Evolutionary conservation across 2,329 filamentous ascomycete genomes (phyloP).

Genomic region (Shiraia sp.): DNA sequence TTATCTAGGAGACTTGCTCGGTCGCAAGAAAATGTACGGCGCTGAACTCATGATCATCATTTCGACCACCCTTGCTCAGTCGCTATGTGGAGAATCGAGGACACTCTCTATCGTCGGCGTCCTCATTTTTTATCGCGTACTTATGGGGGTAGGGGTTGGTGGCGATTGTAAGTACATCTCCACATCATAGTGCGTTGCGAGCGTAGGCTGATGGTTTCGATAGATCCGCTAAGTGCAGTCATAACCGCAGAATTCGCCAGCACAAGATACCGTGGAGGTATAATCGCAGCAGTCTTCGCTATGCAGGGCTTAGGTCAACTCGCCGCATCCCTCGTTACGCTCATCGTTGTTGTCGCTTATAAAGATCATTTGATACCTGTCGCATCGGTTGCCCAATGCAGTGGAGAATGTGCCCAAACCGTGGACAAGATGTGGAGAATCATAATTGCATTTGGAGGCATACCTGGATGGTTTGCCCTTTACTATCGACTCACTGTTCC

Average conservation of each 20-base stretch:
- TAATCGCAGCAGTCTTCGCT: conserved; percentile 85
- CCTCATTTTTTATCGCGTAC: conserved; percentile 46
- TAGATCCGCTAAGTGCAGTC: conserved; percentile 73
- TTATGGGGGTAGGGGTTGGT: conserved; percentile 45
- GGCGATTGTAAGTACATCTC: conserved; percentile 25
- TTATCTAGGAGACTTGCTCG: conserved; percentile 72
- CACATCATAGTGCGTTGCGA: neutral
- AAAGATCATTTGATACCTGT: conserved; percentile 63
- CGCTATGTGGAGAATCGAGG: conserved; percentile 40
- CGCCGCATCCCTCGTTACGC: conserved; percentile 71
- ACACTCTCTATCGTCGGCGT: conserved; percentile 44
- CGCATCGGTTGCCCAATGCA: conserved; percentile 59
- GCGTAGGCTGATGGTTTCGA: neutral
- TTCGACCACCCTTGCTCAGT: conserved; percentile 44
- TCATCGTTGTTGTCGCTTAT: conserved; percentile 74
- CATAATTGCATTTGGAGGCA: conserved; percentile 78
- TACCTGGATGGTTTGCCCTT: conserved; percentile 78
- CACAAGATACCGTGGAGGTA: conserved; percentile 81
- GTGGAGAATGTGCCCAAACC: conserved; percentile 65
- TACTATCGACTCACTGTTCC: conserved; percentile 88
- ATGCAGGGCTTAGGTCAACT: conserved; percentile 88
- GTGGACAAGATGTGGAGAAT: conserved; percentile 89
- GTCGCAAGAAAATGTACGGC: conserved; percentile 84
- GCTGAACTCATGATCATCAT: conserved; percentile 47
- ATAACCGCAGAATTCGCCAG: conserved; percentile 89